Conservation (phyloP, 1,139 yeast genomes). For the Citeromyces siamensis region DNA sequence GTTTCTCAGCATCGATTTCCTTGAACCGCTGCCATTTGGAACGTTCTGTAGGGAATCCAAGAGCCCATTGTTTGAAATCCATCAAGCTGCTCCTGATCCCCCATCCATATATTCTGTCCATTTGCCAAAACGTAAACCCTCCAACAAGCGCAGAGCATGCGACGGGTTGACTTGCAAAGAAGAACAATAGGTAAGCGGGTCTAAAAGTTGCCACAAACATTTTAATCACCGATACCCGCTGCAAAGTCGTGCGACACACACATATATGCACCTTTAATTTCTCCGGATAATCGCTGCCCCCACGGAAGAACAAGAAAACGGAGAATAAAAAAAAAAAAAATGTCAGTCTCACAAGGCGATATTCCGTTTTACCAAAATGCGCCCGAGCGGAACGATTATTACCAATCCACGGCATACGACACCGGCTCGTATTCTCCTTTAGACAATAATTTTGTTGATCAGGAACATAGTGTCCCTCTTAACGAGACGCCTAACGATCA, state of each 20-base stretch:
- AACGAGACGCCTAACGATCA: not conserved
- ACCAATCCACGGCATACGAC: not conserved
- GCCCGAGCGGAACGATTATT: not conserved
- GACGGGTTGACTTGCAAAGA: conserved; percentile 21
- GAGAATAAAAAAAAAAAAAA: not conserved
- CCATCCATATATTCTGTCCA: conserved; percentile 17
- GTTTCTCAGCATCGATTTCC: conserved; percentile 16
- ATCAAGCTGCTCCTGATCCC: conserved; percentile 17
- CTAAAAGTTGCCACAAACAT: conserved; percentile 13
- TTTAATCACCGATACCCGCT: too few relatives aligned
- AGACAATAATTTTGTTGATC: not conserved
- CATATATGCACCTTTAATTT: too few relatives aligned
- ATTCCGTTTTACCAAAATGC: conserved; percentile 1
- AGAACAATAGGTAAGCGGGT: conserved; percentile 20
- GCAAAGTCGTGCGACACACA: too few relatives aligned
- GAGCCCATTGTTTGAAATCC: conserved; percentile 13
- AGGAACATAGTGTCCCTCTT: not conserved
- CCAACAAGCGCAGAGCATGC: conserved; percentile 19
- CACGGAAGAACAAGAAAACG: conserved; percentile 2
- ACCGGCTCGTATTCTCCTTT: not conserved
- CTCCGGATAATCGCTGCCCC: not conserved
- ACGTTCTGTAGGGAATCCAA: conserved; percentile 19
- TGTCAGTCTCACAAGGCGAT: not conserved
- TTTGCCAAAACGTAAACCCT: conserved; percentile 19
- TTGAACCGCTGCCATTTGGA: conserved; percentile 17